Base-by-base conservation (phyloP, 2,329 filamentous ascomycete species). In the Diaporthe ampelina region DNA sequence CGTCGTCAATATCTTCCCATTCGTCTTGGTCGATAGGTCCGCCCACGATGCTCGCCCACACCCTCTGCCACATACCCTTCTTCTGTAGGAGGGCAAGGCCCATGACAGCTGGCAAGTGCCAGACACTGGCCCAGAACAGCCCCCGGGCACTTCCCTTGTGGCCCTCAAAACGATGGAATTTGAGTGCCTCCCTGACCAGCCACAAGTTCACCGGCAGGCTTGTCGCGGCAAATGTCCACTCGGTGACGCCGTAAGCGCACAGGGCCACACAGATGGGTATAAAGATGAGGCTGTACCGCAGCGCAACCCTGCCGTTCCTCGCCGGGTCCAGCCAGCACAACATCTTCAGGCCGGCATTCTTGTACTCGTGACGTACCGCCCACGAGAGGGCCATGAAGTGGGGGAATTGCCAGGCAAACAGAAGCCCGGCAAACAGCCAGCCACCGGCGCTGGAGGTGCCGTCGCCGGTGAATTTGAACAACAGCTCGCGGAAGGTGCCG, bases 371-470 rank as follows among this genome's bases (percentile, higher is more conserved):
- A 26, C 95, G 89, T 75, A 98, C 97, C 5, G 91, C 88, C 90
- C 96, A 97, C 61, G 94, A 95, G 29, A 99, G 88, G 0, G 95
- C 93, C 89, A 98, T 98, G 86, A 99, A 99, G 84, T 99, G 97
- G 4, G 97, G 95, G 81, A 99, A 98, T 81, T 99, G 96, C 97
- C 97, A 99, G 17, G 95, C 93, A 78, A 98, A 97, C 7, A 99
- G 87, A 9, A 98, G 85, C 0, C 89, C 91, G 0, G 94, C 96
- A 19, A 98, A 86, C 0, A 98, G 85, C 97, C 97, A 99, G 5
- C 96, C 97, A 7, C 97, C 97, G 15, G 91, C 85, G 35, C 82
- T 91, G 80, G 82, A 92, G 6, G 69, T 72, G 81, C 79, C 94
- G 77, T 91, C 89, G 17, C 81, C 79, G 0, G 88, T 92, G 73